These are phyloP conservation scores for Penicillium sp. DNA, from an alignment of 2,329 filamentous ascomycete species.

Conservation along the genomic window DNA sequence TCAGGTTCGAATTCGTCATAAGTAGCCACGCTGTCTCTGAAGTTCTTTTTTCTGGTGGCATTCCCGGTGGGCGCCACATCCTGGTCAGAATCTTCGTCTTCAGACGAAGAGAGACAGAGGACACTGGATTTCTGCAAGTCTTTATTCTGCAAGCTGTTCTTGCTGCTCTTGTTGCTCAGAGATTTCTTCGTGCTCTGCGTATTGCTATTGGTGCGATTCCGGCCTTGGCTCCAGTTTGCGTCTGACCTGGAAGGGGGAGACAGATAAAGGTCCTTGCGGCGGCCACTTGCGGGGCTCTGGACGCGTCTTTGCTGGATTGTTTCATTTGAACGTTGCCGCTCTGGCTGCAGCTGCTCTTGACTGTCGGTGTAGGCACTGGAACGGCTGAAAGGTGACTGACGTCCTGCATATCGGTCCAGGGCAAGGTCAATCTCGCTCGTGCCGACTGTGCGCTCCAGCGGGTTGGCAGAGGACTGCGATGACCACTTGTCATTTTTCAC, in stretches of 20 bases:
- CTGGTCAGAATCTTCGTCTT: conserved; percentile 40
- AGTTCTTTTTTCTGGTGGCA: conserved; percentile 10
- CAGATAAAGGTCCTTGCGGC: conserved; percentile 24
- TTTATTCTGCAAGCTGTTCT: conserved; percentile 33
- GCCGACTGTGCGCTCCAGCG: conserved; percentile 29
- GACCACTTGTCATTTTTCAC: conserved; percentile 21
- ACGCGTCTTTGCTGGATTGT: conserved; percentile 16
- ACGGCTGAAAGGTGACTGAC: conserved; percentile 22
- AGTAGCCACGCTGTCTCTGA: conserved; percentile 40
- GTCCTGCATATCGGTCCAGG: conserved; percentile 27
- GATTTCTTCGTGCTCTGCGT: conserved; percentile 17
- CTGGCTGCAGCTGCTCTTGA: conserved; percentile 20
- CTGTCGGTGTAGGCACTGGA: conserved; percentile 24
- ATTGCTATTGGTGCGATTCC: conserved; percentile 9
- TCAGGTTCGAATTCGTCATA: conserved; percentile 42
- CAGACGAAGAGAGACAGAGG: conserved; percentile 48
- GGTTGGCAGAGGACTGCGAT: conserved; percentile 11
- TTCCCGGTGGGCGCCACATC: conserved; percentile 15
- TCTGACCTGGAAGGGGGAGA: conserved; percentile 20
- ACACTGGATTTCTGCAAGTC: conserved; percentile 46
- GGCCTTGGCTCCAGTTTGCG: neutral
- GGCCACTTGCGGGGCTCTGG: conserved; percentile 24
- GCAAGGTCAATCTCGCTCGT: conserved; percentile 35
- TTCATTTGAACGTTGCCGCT: conserved; percentile 19
- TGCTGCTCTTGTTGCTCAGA: conserved; percentile 38